These are phyloP conservation scores for Dactylellina parvicollis DNA, from an alignment of 2,329 filamentous ascomycete genomes.

Conservation along the genomic window DNA sequence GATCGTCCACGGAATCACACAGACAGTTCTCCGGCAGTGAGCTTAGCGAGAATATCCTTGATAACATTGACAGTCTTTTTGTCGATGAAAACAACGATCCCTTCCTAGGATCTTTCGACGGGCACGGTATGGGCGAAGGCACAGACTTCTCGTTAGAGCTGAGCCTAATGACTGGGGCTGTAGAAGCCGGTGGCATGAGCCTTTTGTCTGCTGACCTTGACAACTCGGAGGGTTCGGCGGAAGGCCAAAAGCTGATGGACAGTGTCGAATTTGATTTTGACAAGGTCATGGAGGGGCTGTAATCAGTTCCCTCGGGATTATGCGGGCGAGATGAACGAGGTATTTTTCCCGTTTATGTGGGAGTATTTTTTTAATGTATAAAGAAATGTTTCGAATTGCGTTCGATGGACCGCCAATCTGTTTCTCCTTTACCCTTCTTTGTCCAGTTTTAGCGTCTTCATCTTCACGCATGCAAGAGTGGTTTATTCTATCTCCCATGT, in stretches of 20 bases:
- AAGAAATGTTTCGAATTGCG: neutral
- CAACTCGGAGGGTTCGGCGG: slow-evolving; percentile 36
- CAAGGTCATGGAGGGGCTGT: slow-evolving; percentile 57
- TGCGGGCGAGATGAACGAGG: slow-evolving; percentile 14
- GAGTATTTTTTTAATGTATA: neutral
- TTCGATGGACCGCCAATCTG: neutral
- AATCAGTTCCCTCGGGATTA: slow-evolving; percentile 26
- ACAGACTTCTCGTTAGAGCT: slow-evolving; percentile 37
- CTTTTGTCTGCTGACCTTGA: slow-evolving; percentile 43
- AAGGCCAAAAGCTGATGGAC: slow-evolving; percentile 56
- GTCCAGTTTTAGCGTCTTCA: slow-evolving; percentile 14
- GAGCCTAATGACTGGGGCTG: slow-evolving; percentile 42
- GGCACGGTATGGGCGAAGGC: slow-evolving; percentile 45
- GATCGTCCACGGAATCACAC: slow-evolving; percentile 55
- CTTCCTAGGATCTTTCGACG: slow-evolving; percentile 57
- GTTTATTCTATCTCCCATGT: slow-evolving; percentile 4
- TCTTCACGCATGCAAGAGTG: neutral
- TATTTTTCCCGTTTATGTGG: slow-evolving; percentile 7
- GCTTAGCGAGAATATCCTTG: slow-evolving; percentile 54
- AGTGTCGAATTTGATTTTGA: slow-evolving; percentile 58
- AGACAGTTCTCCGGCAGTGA: slow-evolving; percentile 55
- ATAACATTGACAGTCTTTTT: slow-evolving; percentile 54
- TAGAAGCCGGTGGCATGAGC: slow-evolving; percentile 26
- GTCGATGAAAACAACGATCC: slow-evolving; percentile 56
- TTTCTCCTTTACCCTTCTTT: neutral